Conservation (phyloP, 2,329 filamentous ascomycete genomes). For the Calonectria montana region DNA sequence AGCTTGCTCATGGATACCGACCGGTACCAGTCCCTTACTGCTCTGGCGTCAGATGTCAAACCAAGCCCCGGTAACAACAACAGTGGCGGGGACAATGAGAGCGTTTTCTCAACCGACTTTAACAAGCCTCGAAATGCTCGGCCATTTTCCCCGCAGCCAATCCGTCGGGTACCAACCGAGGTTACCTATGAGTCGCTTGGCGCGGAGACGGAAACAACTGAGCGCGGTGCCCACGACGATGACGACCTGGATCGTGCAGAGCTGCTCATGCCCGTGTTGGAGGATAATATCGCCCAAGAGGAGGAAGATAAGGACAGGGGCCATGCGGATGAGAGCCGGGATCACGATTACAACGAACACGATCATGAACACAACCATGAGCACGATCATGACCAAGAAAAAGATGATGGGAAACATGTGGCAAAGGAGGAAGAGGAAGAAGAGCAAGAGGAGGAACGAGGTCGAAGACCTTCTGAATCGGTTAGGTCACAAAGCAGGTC, state of each 20-base stretch:
- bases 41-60: slow-evolving; percentile 51
- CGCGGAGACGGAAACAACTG: slow-evolving; percentile 33
- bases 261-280: slow-evolving; percentile 37
- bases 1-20: slow-evolving; percentile 65
- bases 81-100: slow-evolving; percentile 58
- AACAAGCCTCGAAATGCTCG: slow-evolving; percentile 65
- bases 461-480: slow-evolving; percentile 28
- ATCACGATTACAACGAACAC: slow-evolving; percentile 17
- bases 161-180: slow-evolving; percentile 53
- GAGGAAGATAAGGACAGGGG: slow-evolving; percentile 20
- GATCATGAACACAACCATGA: neutral
- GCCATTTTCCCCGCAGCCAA: slow-evolving; percentile 70
- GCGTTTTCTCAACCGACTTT: slow-evolving; percentile 65
- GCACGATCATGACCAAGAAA: neutral
- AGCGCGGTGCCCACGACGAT: slow-evolving; percentile 26
- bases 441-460: slow-evolving; percentile 33
- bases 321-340: slow-evolving; percentile 1
- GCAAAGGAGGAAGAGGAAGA: neutral
- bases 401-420: neutral
- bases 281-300: slow-evolving; percentile 29
- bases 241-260: slow-evolving; percentile 33
- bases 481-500: slow-evolving; percentile 34
- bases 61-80: slow-evolving; percentile 49
- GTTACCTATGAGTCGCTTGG: slow-evolving; percentile 54
- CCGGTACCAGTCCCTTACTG: slow-evolving; percentile 69